Conservation (phyloP, 1,284 basidiomycete genomes). For the Anthracocystis setariae region DNA sequence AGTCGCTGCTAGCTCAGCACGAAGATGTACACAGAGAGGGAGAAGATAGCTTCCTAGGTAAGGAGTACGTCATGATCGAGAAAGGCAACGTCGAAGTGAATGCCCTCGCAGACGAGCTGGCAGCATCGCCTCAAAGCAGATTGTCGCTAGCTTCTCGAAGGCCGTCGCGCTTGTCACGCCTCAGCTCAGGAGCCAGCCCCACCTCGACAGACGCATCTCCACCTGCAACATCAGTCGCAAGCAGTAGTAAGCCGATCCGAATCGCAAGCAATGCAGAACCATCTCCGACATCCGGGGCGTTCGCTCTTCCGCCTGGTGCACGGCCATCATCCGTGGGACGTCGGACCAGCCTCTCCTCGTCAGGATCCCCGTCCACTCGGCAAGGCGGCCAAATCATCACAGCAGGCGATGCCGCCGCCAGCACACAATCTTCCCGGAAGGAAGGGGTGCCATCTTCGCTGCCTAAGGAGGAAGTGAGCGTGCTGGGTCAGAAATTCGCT, state of each 20-base stretch:
- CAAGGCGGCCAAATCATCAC: constrained; percentile 38
- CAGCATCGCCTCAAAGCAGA: constrained; percentile 42
- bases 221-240: constrained; percentile 11
- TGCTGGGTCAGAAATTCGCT: constrained; percentile 40
- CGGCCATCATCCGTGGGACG: constrained; percentile 45
- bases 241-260: constrained; percentile 23
- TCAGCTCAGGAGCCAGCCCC: constrained; percentile 30
- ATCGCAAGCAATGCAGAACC: constrained; percentile 18
- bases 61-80: constrained; percentile 73
- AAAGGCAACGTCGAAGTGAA: constrained; percentile 73
- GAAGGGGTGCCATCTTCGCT: constrained; percentile 14
- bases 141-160: constrained; percentile 31
- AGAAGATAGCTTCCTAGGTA: constrained; percentile 64
- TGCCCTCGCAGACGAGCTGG: constrained; percentile 71
- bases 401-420: constrained; percentile 28
- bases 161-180: constrained; percentile 47
- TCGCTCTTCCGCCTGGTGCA: constrained; percentile 53
- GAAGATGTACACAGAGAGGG: constrained; percentile 11
- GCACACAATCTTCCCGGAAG: constrained; percentile 24
- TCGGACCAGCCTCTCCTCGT: constrained; percentile 47
- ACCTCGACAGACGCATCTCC: constrained; percentile 21
- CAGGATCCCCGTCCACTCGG: constrained; percentile 44
- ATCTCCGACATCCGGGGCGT: constrained; percentile 38
- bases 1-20: constrained; percentile 10
- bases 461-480: constrained; percentile 38